These are phyloP conservation scores for Sicyos baderoa DNA, from an alignment of 306 rosid species.

Conservation along the genomic window DNA sequence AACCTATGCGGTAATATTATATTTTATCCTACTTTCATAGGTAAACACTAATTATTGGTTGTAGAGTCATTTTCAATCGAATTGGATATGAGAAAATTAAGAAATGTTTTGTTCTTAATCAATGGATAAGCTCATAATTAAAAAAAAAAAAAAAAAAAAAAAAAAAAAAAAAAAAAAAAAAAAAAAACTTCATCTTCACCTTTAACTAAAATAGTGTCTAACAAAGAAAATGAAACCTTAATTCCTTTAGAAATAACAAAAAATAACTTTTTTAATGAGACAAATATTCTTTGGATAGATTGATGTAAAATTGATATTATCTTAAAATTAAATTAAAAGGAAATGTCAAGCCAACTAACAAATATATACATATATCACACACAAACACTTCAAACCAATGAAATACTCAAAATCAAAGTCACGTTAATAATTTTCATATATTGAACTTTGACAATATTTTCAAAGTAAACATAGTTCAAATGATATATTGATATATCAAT, in stretches of 20 bases:
- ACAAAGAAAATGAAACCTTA: background rate
- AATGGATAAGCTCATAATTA: background rate
- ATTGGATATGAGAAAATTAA: background rate
- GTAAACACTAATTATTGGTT: background rate
- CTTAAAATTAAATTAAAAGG: no score
- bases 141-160: no score
- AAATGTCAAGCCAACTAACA: no score
- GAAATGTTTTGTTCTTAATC: background rate
- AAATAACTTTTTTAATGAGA: background rate
- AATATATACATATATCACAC: no score
- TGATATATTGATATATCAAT: no score
- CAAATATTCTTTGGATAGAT: background rate
- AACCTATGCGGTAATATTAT: no score
- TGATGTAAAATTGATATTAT: background rate
- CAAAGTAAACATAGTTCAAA: no score
- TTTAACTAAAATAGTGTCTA: constrained; percentile 2
- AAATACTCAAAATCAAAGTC: no score
- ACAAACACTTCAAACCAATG: no score
- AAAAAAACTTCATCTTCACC: background rate
- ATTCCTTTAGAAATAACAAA: constrained; percentile 10
- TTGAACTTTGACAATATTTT: no score
- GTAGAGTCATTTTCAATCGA: background rate
- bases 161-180: no score
- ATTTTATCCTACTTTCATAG: background rate
- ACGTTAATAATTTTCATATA: no score